phyloP scores from a whole-genome alignment of 1,284 basidiomycete species.

The Pisolithus thermaeus region DNA sequence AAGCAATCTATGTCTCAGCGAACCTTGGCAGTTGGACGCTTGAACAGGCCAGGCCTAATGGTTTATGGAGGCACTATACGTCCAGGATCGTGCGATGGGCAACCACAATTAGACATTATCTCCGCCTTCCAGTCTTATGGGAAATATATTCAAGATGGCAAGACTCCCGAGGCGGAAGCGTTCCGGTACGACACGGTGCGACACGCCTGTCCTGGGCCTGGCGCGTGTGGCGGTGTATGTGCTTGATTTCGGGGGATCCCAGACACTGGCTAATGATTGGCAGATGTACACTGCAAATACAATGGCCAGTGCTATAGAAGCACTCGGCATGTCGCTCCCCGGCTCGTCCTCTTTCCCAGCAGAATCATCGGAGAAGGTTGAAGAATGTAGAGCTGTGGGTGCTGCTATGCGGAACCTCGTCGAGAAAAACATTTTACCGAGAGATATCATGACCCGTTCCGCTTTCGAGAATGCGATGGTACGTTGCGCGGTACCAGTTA shows the following conservation, averaged over 20 bases:
- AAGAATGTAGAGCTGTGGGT: conserved; percentile 82
- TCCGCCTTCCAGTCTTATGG: conserved; percentile 96
- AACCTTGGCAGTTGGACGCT: conserved; percentile 63
- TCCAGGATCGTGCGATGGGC: conserved; percentile 80
- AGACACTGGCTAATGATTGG: conserved; percentile 17
- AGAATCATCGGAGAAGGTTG: conserved; percentile 79
- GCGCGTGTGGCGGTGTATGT: conserved; percentile 91
- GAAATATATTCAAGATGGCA: conserved; percentile 85
- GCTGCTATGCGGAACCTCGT: conserved; percentile 79
- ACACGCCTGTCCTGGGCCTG: conserved; percentile 91
- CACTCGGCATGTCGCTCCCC: conserved; percentile 91
- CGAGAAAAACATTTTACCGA: conserved; percentile 87
- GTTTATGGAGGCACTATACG: conserved; percentile 95
- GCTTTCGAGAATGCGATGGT: conserved; percentile 98
- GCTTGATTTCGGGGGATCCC: neutral
- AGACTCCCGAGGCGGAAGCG: conserved; percentile 76
- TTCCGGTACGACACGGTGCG: conserved; percentile 82
- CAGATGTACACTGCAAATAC: conserved; percentile 97
- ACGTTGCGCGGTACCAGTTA: conserved; percentile 15
- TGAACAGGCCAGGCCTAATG: conserved; percentile 95
- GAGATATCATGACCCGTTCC: conserved; percentile 92
- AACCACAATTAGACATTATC: conserved; percentile 84
- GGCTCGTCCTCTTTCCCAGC: conserved; percentile 97
- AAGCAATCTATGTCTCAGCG: conserved; percentile 17
- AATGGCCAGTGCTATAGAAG: conserved; percentile 91